Conservation (phyloP, 768 basidiomycete genomes). For the Tricholoma sp. region DNA sequence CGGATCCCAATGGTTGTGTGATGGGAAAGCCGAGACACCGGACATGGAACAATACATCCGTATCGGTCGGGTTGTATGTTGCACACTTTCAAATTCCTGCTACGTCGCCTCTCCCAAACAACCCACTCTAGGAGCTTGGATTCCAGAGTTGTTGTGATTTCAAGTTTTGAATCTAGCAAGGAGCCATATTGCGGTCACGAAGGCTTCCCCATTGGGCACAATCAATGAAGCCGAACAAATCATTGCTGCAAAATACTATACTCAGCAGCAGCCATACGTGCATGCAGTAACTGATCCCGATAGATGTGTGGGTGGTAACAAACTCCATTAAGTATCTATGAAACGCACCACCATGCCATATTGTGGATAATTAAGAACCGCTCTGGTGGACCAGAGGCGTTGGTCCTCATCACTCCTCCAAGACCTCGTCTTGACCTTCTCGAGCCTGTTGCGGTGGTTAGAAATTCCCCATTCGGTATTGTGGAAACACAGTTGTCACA, state of each 20-base stretch:
- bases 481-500: conserved; percentile 4
- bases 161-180: not conserved
- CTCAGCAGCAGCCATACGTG: too few species aligned
- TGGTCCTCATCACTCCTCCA: conserved; percentile 37
- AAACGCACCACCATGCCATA: not conserved
- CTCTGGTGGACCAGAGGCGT: not conserved
- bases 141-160: conserved; percentile 7
- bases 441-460: conserved; percentile 46
- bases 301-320: not conserved
- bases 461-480: conserved; percentile 7
- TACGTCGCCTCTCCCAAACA: not conserved
- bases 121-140: not conserved
- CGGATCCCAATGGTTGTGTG: not conserved
- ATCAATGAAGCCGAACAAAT: not conserved
- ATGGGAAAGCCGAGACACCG: not conserved
- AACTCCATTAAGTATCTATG: not conserved
- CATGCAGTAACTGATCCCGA: not conserved
- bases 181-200: not conserved
- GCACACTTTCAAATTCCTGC: not conserved
- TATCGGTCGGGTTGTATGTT: not conserved
- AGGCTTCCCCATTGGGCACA: not conserved
- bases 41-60: not conserved
- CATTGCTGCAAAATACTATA: not conserved
- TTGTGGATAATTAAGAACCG: not conserved
- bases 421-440: conserved; percentile 63